These are phyloP conservation scores for Candida tibetensis DNA, from an alignment of 805 yeast genomes.

Conservation along the genomic window DNA sequence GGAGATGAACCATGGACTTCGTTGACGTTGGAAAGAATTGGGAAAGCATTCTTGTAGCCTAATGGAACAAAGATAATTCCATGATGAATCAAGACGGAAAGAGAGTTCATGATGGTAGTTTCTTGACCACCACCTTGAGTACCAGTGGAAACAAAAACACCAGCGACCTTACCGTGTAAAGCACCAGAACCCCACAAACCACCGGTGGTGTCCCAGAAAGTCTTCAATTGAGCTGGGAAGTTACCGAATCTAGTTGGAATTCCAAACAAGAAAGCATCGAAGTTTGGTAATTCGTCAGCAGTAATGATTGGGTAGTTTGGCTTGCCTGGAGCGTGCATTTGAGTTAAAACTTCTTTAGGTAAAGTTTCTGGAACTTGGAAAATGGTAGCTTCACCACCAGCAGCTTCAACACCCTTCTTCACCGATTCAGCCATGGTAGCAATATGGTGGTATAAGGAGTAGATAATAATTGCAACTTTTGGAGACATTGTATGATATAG, in stretches of 20 bases:
- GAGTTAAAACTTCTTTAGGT: slow-evolving; percentile 51
- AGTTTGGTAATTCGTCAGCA: slow-evolving; percentile 51
- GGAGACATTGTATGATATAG: too few species aligned
- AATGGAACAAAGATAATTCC: slow-evolving; percentile 79
- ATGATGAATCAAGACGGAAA: slow-evolving; percentile 71
- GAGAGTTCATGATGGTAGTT: slow-evolving; percentile 58
- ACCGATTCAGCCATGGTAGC: slow-evolving; percentile 63
- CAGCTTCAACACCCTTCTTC: slow-evolving; percentile 63
- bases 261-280: slow-evolving; percentile 84
- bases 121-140: slow-evolving; percentile 85
- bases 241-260: slow-evolving; percentile 84
- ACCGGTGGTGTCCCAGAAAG: slow-evolving; percentile 78
- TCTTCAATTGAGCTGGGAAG: slow-evolving; percentile 72
- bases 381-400: slow-evolving; percentile 68
- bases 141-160: slow-evolving; percentile 71
- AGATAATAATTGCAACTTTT: slow-evolving; percentile 45
- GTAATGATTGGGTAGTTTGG: slow-evolving; percentile 58
- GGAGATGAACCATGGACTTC: slow-evolving; percentile 80
- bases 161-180: slow-evolving; percentile 70
- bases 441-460: slow-evolving; percentile 80
- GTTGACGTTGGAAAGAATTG: slow-evolving; percentile 50
- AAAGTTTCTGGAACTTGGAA: slow-evolving; percentile 78
- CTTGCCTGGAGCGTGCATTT: slow-evolving; percentile 59
- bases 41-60: slow-evolving; percentile 68
- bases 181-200: slow-evolving; percentile 76